phyloP scores from a whole-genome alignment of 2,329 filamentous ascomycete species.

The Penicillium frequentans region DNA sequence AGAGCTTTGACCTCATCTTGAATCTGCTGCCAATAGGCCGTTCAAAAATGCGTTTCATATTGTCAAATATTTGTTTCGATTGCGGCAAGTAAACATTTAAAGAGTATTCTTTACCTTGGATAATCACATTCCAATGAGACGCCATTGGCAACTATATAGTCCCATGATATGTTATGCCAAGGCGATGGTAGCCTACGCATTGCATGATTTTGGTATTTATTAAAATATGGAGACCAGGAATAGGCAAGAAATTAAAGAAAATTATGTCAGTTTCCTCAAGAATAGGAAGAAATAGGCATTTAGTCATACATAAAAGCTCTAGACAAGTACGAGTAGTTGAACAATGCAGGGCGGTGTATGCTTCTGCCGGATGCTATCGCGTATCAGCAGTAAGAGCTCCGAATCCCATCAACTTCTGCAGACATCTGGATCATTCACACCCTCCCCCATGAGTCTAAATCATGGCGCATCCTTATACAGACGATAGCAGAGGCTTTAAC shows the following conservation, averaged over 20 bases:
- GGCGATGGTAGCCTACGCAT: too few relatives aligned
- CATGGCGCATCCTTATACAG: constrained; percentile 4
- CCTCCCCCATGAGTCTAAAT: constrained; percentile 4
- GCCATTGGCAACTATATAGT: too few relatives aligned
- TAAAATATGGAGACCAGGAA: too few relatives aligned
- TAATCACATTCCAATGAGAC: too few relatives aligned
- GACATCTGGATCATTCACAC: background rate
- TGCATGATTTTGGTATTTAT: too few relatives aligned
- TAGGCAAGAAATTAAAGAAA: too few relatives aligned
- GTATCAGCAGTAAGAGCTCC: constrained; percentile 7
- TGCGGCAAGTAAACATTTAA: too few relatives aligned
- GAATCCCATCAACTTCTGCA: background rate
- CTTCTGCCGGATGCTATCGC: constrained; percentile 11
- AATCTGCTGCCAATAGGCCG: background rate
- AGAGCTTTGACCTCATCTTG: constrained; percentile 1
- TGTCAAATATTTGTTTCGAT: background rate
- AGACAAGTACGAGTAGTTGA: too few relatives aligned
- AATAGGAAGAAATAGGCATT: background rate
- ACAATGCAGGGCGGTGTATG: constrained; percentile 5
- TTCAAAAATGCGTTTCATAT: background rate
- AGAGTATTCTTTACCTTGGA: background rate
- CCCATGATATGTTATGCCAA: too few relatives aligned
- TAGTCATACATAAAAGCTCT: background rate
- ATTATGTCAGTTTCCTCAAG: too few relatives aligned
- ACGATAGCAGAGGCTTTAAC: constrained; percentile 27